Conservation (phyloP, 805 yeast species). For the Scheffersomyces lignosus region DNA sequence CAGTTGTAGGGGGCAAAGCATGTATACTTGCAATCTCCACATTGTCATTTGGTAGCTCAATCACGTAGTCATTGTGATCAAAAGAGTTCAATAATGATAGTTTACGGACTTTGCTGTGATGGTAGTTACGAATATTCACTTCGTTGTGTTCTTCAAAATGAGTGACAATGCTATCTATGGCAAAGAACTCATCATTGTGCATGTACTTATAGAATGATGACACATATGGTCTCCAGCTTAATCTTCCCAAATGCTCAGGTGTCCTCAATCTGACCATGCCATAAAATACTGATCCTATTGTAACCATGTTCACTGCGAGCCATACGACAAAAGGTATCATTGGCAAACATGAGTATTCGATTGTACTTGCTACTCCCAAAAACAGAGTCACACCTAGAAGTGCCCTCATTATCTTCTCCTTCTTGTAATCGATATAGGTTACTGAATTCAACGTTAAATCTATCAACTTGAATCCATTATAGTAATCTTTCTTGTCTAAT, state of each 20-base stretch:
- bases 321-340: conserved; percentile 11
- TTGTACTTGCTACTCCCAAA: conserved; percentile 14
- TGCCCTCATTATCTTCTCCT: not conserved
- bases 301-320: conserved; percentile 6
- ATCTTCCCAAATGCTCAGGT: conserved; percentile 22
- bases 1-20: conserved; percentile 3
- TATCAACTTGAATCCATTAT: conserved; percentile 24
- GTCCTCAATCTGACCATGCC: conserved; percentile 8
- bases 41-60: conserved; percentile 20
- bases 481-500: conserved; percentile 27
- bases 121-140: conserved; percentile 40
- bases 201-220: conserved; percentile 22
- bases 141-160: conserved; percentile 46
- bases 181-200: conserved; percentile 31
- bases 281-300: conserved; percentile 2
- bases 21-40: not conserved
- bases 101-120: conserved; percentile 28
- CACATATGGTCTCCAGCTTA: conserved; percentile 40
- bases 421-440: conserved; percentile 3
- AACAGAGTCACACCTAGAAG: not conserved
- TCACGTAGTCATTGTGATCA: conserved; percentile 19
- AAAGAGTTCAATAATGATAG: conserved; percentile 16
- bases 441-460: conserved; percentile 23
- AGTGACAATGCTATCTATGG: conserved; percentile 34
- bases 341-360: conserved; percentile 18